Evolutionary conservation across 2,329 filamentous ascomycete species (phyloP), one percentile per base, ranked within the genome.

Genomic region (Stagonosporopsis cucurbitacearum): DNA sequence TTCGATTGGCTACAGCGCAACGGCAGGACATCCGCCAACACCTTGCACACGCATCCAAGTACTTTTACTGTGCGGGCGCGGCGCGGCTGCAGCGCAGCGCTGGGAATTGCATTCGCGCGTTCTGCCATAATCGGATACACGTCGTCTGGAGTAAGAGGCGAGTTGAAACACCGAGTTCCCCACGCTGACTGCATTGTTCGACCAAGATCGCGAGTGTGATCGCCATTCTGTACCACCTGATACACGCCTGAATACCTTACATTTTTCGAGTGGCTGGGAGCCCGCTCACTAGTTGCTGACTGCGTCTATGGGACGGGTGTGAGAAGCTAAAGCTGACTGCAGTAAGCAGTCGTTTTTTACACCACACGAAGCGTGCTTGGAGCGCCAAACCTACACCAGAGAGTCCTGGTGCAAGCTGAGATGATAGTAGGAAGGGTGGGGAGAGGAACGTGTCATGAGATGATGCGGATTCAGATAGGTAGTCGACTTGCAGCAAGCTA

Each of bases 241-340:
- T 62, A 53, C 51, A 33, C 46, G 51, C 57, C 47, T 42, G 48
- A 57, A 65, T 58, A 50, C 11, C 33, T 49, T 23, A n/a, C 47
- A 19, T 9, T 56, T 56, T 47, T 28, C 35, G 36, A 47, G 62
- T 57, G 58, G 50, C 50, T 58, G 42, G 54, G 50, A 50, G 49
- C 50, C 51, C 54, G 54, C 58, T 57, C 63, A 57, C 70, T 73
- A 73, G 62, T 63, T 69, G 70, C 65, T 75, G 70, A 73, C 70
- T 63, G 72, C 70, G 33, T 37, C 25, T 2, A 36, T 30, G 65
- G 64, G 49, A 58, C 54, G 47, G n/a, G 22, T n/a, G 55, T 49
- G 60, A 62, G 55, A 59, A 59, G 51, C 47, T 56, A 64, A 59
- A 57, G 61, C 59, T 68, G 58, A 59, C 58, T 58, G 57, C 49